These are phyloP conservation scores for Zygnema circumcarinatum DNA, from an alignment of 139 green algal genomes.

Conservation along the genomic window DNA sequence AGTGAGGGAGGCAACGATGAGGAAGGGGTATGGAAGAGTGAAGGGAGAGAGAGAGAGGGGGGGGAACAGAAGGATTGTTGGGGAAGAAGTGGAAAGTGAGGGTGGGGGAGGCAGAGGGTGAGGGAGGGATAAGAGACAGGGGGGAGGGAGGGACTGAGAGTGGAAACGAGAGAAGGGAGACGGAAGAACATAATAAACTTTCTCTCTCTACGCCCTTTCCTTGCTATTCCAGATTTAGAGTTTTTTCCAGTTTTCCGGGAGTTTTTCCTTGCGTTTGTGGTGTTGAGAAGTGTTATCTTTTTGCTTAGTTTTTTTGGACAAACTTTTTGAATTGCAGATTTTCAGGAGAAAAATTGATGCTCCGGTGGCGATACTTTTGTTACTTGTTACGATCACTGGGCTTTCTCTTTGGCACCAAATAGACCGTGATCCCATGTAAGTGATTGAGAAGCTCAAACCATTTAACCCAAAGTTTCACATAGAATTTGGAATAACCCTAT, in stretches of 20 bases:
- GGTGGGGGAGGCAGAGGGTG: too few species aligned
- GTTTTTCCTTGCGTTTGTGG: too few species aligned
- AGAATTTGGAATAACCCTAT: neutral
- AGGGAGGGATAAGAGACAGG: too few species aligned
- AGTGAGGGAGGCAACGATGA: neutral
- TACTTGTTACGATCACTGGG: neutral
- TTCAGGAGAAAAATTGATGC: neutral
- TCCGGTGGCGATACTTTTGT: neutral
- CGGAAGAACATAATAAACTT: too few species aligned
- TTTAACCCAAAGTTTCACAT: neutral
- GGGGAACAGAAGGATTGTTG: neutral
- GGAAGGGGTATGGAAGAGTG: neutral
- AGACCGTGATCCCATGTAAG: neutral
- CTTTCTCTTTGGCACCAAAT: neutral
- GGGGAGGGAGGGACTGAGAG: too few species aligned
- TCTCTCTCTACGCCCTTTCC: too few species aligned
- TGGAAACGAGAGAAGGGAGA: too few species aligned
- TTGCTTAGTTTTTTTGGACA: too few species aligned
- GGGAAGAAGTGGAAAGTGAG: neutral
- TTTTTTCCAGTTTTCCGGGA: too few species aligned
- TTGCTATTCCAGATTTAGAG: too few species aligned
- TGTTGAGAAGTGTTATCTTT: too few species aligned
- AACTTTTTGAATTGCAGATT: neutral
- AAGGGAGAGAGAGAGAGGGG: neutral
- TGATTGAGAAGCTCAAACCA: neutral